Base-by-base conservation (phyloP, 2,329 filamentous ascomycete species). In the Fusarium sp. region DNA sequence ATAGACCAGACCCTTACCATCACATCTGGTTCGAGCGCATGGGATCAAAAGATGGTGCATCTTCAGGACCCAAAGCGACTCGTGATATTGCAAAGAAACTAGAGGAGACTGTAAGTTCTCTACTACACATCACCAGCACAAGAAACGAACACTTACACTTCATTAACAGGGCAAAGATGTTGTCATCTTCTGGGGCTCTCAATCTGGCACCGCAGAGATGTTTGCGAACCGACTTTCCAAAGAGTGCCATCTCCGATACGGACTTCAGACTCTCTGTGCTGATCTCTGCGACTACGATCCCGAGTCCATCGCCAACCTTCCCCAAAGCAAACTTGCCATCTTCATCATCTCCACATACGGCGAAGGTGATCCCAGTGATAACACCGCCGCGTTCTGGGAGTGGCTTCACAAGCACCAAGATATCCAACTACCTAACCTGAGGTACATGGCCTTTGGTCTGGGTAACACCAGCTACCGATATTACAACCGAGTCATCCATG, bases 161-260 rank as follows among this genome's bases (percentile, higher is more conserved):
- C 15, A 11, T 15, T 7, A n/a, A 7, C 6, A 73, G 72, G 59
- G 61, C 9, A 97, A 97, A 83, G 97, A 97, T 81, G 95, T 93
- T 79, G 90, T 97, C 67, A 91, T 97, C 73, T 97, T 97, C 85
- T 97, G 96, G 79, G 94, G 94, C 65, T 97, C 94, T 22, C 95
- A 97, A 82, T 97, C 95, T n/a, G 94, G 94, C 73, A 97, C 94
- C 17, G 94, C 95, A 31, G 94, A 98, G 82, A 93, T 96, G 79
- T 97, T 97, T 77, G 94, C 94, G 66, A 94, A 92, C 10, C 87
- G 94, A 70, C 82, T 97, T 71, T 92, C 94, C 63, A 97, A 97
- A 83, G 94, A 97, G 80, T 94, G 94, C 66, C 92, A 92, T 75
- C 93, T 93, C 75, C 87, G 94, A 56, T 97, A 95, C 76, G 93